Evolutionary conservation across 2,329 filamentous ascomycete species (phyloP), one percentile per base, ranked within the genome.

Genomic region (Endothia cerciana): DNA sequence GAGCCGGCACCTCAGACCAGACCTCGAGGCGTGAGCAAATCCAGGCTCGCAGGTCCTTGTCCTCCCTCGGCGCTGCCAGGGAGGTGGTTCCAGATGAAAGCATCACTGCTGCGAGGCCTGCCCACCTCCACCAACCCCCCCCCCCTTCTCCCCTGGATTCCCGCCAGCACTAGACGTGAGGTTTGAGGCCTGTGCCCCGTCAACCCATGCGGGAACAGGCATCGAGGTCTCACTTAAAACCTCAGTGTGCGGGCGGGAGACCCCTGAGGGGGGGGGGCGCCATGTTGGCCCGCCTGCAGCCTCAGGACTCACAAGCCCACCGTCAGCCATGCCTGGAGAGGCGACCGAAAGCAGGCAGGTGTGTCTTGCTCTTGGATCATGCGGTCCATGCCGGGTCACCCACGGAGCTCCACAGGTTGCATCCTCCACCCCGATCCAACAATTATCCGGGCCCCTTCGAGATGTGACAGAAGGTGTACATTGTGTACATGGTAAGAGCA

Each of bases 221-320:
- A 55, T 55, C 30, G 30, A 36, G 51, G 51, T 55, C 51, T 55
- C 51, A 55, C 51, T 36, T 51, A 28, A n/a, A n/a, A n/a, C n/a
- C n/a, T 10, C 33, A 36, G 33, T 36, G 41, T 55, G 30, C 51
- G 51, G 51, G 51, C 30, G 28, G 51, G 28, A 55, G 17, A 55
- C 51, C 51, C 51, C 30, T 55, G 51, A 36, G 28, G 22, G 47
- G n/a, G 43, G 19, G 19, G 19, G n/a, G 17, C 6, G 6, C n/a
- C n/a, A n/a, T 47, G 45, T 25, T 10, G 4, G n/a, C 45, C 45
- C n/a, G n/a, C 45, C 45, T 47, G 45, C 25, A 25, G 45, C 45
- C 45, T 47, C 15, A 25, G 45, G n/a, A 49, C 45, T 49, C 22
- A 49, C 45, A 4, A 13, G 13, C 22, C 43, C 22, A 49, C 47